Conservation (phyloP, 1,139 yeast genomes). For the Pichia sp. region DNA sequence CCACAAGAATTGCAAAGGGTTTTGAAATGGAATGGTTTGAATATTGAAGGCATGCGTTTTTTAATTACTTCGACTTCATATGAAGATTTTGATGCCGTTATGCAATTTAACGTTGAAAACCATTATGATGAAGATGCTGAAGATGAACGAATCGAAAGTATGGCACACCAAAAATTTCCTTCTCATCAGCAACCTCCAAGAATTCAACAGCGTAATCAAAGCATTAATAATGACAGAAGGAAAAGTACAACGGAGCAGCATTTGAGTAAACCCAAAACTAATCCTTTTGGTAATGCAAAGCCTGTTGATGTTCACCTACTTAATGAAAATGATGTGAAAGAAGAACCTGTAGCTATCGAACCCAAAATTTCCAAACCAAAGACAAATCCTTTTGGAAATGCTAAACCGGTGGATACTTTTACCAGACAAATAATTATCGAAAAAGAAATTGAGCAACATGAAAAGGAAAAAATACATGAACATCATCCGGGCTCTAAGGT, state of each 20-base stretch:
- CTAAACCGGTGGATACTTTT: constrained; percentile 45
- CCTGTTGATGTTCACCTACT: constrained; percentile 1
- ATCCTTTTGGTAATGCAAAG: constrained; percentile 3
- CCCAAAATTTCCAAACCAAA: constrained; percentile 27
- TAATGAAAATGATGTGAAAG: neutral
- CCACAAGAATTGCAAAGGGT: constrained; percentile 23
- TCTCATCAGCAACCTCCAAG: neutral
- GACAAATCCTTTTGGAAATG: constrained; percentile 43
- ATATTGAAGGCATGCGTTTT: constrained; percentile 20
- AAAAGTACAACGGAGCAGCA: neutral
- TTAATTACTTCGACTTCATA: constrained; percentile 13
- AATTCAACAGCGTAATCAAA: neutral
- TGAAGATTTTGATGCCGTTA: constrained; percentile 11
- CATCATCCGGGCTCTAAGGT: neutral
- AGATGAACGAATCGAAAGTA: constrained; percentile 15
- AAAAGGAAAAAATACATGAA: constrained; percentile 43
- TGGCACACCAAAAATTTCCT: neutral
- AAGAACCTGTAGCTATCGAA: neutral
- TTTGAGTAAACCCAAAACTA: neutral
- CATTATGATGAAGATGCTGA: constrained; percentile 22
- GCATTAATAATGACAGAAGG: neutral
- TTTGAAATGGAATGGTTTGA: constrained; percentile 25
- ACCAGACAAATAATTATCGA: constrained; percentile 40
- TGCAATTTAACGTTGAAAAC: constrained; percentile 17
- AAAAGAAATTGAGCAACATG: constrained; percentile 37